A percentile compares a stretch with the other conserved stretches of the same genome.
These are phyloP conservation scores for Coemansia sp. DNA, from an alignment of 192 early-diverging fungal genomes.

Conservation along the genomic window DNA sequence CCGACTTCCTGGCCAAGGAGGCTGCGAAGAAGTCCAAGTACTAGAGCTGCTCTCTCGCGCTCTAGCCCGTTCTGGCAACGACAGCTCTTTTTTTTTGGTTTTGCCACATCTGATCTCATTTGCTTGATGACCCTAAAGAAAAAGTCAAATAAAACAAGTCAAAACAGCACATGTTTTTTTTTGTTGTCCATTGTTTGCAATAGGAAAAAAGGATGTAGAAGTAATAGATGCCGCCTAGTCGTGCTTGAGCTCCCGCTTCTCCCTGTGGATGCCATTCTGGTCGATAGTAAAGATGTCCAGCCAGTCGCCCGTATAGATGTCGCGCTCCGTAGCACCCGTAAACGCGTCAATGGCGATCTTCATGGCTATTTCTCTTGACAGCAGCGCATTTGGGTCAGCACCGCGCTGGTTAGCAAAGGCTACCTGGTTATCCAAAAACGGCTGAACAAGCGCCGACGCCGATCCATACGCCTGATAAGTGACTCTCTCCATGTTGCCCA, in stretches of 20 bases:
- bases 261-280: constrained; percentile 72
- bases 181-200: too few species aligned
- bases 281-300: constrained; percentile 92
- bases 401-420: constrained; percentile 70
- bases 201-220: background rate
- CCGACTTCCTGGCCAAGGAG: constrained; percentile 70
- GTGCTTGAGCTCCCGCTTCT: constrained; percentile 82
- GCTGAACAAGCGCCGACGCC: constrained; percentile 90
- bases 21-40: constrained; percentile 56
- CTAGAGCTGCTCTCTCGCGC: constrained; percentile 19
- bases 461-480: constrained; percentile 79
- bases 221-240: constrained; percentile 76
- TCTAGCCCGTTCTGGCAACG: too few species aligned
- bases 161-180: background rate
- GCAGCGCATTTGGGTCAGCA: constrained; percentile 10
- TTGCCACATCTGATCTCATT: too few species aligned
- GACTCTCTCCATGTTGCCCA: constrained; percentile 88
- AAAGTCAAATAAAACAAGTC: background rate
- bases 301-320: constrained; percentile 98
- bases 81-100: too few species aligned
- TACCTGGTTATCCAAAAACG: constrained; percentile 97
- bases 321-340: constrained; percentile 94
- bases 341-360: constrained; percentile 95
- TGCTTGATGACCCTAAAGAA: too few species aligned
- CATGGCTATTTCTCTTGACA: constrained; percentile 57